Percentiles rank a stretch among this genome's conserved stretches.
phyloP scores from a whole-genome alignment of 2,329 filamentous ascomycete genomes.

The Ascosphaera aggregata region DNA sequence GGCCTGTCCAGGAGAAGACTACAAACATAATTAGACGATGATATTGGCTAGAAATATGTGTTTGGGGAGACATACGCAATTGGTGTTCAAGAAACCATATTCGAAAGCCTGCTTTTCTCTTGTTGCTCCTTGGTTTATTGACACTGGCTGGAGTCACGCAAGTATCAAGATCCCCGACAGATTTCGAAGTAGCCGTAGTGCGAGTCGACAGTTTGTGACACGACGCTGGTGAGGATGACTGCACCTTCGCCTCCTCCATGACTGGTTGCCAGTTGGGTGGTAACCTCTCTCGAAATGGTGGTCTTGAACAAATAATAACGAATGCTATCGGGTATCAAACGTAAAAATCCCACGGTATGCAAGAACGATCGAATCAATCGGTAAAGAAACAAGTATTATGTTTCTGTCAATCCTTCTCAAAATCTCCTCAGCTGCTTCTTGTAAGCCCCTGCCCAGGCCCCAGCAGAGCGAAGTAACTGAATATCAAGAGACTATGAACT shows the following conservation, averaged over 20 bases:
- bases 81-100: constrained; percentile 56
- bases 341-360: too few species aligned
- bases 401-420: neutral
- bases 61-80: constrained; percentile 42
- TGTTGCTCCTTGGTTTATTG: constrained; percentile 3
- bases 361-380: too few species aligned
- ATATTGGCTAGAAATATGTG: constrained; percentile 32
- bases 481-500: too few species aligned
- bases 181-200: neutral
- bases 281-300: neutral
- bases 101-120: constrained; percentile 18
- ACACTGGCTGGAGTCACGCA: neutral
- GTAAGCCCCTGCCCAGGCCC: too few species aligned
- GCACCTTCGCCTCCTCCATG: neutral
- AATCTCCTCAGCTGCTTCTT: too few species aligned
- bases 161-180: neutral
- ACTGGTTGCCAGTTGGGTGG: too few species aligned
- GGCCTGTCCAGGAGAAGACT: constrained; percentile 70
- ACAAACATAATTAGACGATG: neutral
- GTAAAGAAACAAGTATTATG: neutral
- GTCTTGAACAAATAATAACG: neutral
- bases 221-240: neutral
- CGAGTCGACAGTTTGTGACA: neutral
- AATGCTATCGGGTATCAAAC: neutral
- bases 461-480: too few species aligned